Evolutionary conservation across 495 filamentous ascomycete genomes (phyloP).

Genomic region (Recurvomyces mirabilis): DNA sequence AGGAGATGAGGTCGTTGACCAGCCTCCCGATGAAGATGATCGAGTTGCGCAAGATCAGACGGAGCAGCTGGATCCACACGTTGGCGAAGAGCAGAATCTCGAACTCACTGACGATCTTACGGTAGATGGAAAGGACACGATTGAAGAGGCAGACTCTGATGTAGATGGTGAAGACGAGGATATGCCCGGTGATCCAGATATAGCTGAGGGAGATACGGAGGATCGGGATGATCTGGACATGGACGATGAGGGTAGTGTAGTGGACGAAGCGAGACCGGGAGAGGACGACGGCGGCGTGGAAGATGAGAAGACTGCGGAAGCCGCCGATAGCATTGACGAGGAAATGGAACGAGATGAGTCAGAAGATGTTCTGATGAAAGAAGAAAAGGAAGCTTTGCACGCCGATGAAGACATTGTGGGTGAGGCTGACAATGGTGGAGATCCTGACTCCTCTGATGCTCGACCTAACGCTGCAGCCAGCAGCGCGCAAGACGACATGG

Average conservation of each 20-base stretch:
- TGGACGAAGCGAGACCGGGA: slow-evolving; percentile 26
- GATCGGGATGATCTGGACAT: slow-evolving; percentile 34
- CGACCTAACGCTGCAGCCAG: background rate
- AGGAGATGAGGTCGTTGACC: slow-evolving; percentile 41
- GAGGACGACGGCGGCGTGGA: slow-evolving; percentile 32
- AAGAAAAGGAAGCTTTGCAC: slow-evolving; percentile 18
- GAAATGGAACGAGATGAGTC: background rate
- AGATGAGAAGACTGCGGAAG: slow-evolving; percentile 15
- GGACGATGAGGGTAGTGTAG: slow-evolving; percentile 29
- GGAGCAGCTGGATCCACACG: slow-evolving; percentile 57
- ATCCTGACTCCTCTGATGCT: background rate
- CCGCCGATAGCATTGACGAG: slow-evolving; percentile 14
- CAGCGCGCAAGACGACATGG: background rate
- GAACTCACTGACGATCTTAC: slow-evolving; percentile 61
- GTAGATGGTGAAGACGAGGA: slow-evolving; percentile 46
- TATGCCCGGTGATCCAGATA: slow-evolving; percentile 40
- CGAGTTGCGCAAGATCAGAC: slow-evolving; percentile 51
- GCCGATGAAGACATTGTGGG: slow-evolving; percentile 12
- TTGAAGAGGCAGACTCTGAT: slow-evolving; percentile 44
- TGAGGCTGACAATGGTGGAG: slow-evolving; percentile 5
- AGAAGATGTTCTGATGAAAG: slow-evolving; percentile 16
- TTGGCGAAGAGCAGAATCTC: slow-evolving; percentile 57
- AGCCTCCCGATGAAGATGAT: slow-evolving; percentile 51
- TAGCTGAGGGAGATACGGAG: slow-evolving; percentile 43
- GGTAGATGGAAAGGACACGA: slow-evolving; percentile 51